phyloP scores from a whole-genome alignment of 2,329 filamentous ascomycete genomes.

The Xylariaceae sp. region DNA sequence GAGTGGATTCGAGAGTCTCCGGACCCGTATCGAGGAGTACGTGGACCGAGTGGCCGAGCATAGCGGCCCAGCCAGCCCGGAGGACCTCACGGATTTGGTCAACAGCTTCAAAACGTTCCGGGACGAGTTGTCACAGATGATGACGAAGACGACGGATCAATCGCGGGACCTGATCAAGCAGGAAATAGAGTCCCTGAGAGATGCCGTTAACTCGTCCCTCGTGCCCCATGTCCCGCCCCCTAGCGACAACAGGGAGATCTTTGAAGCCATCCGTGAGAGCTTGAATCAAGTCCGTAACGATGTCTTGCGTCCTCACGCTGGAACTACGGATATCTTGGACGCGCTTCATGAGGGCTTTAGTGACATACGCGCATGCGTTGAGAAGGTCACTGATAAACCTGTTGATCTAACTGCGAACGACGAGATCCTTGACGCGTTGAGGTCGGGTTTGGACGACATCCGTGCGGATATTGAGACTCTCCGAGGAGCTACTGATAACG shows the following conservation, averaged over 20 bases:
- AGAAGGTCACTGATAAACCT: slow-evolving; percentile 71
- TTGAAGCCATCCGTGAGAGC: slow-evolving; percentile 65
- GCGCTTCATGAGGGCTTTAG: slow-evolving; percentile 84
- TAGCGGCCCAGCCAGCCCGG: slow-evolving; percentile 54
- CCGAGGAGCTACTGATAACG: slow-evolving; percentile 47
- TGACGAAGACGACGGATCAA: slow-evolving; percentile 43
- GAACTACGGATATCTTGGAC: slow-evolving; percentile 83
- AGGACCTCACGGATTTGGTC: slow-evolving; percentile 68
- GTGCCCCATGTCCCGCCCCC: slow-evolving; percentile 48
- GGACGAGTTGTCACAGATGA: slow-evolving; percentile 61
- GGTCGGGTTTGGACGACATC: slow-evolving; percentile 70
- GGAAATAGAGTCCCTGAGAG: slow-evolving; percentile 76
- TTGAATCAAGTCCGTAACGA: slow-evolving; percentile 72
- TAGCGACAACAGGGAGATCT: slow-evolving; percentile 56
- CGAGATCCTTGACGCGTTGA: slow-evolving; percentile 83
- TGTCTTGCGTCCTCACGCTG: slow-evolving; percentile 59
- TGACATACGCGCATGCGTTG: slow-evolving; percentile 70
- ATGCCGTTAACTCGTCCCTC: slow-evolving; percentile 66
- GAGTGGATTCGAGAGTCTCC: slow-evolving; percentile 71
- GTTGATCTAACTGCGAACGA: slow-evolving; percentile 78
- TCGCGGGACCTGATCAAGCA: slow-evolving; percentile 68
- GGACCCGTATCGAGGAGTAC: slow-evolving; percentile 74
- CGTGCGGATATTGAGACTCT: slow-evolving; percentile 73
- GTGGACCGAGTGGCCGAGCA: slow-evolving; percentile 64
- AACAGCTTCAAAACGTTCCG: slow-evolving; percentile 62